phyloP scores from a whole-genome alignment of 148 eudicot species.

The Fagopyrum homotropicum region DNA sequence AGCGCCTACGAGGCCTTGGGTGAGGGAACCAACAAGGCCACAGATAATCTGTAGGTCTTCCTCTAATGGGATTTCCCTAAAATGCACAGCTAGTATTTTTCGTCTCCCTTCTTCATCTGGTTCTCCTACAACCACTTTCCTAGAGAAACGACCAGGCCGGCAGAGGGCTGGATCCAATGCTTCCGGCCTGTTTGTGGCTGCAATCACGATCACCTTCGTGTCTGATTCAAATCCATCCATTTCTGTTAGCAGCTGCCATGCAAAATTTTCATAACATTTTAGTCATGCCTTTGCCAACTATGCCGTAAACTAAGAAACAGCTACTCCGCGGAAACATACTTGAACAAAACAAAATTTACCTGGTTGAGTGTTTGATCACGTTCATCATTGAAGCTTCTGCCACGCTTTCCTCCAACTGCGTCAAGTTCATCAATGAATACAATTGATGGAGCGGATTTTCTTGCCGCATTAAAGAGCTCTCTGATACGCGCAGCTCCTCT shows the following conservation, averaged over 20 bases:
- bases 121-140: conserved; percentile 91
- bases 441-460: conserved; percentile 81
- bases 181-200: conserved; percentile 97
- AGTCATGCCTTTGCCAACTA: too few relatives aligned
- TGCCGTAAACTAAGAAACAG: neutral
- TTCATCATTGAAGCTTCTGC: conserved; percentile 95
- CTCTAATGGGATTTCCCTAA: conserved; percentile 83
- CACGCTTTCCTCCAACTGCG: conserved; percentile 98
- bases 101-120: conserved; percentile 87
- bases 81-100: conserved; percentile 82
- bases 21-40: conserved; percentile 76
- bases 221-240: conserved; percentile 98
- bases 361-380: conserved; percentile 97
- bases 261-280: neutral
- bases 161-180: conserved; percentile 93
- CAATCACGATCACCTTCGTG: conserved; percentile 74
- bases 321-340: neutral
- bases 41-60: conserved; percentile 67
- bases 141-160: conserved; percentile 95
- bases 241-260: conserved; percentile 73
- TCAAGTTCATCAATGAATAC: conserved; percentile 97
- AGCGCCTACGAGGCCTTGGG: conserved; percentile 93
- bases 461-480: conserved; percentile 85
- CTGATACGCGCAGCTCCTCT: conserved; percentile 98
- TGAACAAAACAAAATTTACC: conserved; percentile 29